Conservation (phyloP, 257 asterid genomes). For the Apocynum venetum region DNA sequence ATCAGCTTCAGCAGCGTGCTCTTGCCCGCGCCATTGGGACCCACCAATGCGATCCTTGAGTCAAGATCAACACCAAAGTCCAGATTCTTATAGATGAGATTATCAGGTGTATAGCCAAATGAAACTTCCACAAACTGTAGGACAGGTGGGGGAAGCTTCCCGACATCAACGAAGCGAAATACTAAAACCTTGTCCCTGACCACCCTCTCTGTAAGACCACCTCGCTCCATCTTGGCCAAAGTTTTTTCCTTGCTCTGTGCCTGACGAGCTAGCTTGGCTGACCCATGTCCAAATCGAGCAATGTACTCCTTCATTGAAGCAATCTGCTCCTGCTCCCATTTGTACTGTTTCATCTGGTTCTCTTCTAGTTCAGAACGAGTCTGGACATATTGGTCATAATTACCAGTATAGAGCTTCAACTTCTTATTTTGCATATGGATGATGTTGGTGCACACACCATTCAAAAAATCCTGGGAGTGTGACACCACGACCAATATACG, state of each 20-base stretch:
- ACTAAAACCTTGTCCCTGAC: constrained; percentile 61
- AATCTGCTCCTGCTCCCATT: constrained; percentile 99
- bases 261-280: constrained; percentile 98
- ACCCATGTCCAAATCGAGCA: constrained; percentile 98
- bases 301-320: constrained; percentile 94
- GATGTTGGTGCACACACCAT: constrained; percentile 96
- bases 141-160: constrained; percentile 98
- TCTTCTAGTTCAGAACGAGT: constrained; percentile 95
- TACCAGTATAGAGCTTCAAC: constrained; percentile 78
- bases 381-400: constrained; percentile 85
- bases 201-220: constrained; percentile 96
- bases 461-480: constrained; percentile 95
- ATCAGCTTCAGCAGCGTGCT: constrained; percentile 93
- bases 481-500: constrained; percentile 93
- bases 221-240: constrained; percentile 94
- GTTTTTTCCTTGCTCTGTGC: constrained; percentile 99
- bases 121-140: constrained; percentile 87
- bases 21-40: constrained; percentile 99
- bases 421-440: constrained; percentile 92
- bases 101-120: constrained; percentile 87
- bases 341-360: constrained; percentile 95
- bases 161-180: constrained; percentile 80
- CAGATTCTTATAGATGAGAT: constrained; percentile 74
- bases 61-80: constrained; percentile 98
- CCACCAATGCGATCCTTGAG: constrained; percentile 91